Percentiles rank a stretch among this genome's conserved stretches.
Evolutionary conservation across 2,329 filamentous ascomycete genomes (phyloP).

Genomic region (Phialophora expanda): DNA sequence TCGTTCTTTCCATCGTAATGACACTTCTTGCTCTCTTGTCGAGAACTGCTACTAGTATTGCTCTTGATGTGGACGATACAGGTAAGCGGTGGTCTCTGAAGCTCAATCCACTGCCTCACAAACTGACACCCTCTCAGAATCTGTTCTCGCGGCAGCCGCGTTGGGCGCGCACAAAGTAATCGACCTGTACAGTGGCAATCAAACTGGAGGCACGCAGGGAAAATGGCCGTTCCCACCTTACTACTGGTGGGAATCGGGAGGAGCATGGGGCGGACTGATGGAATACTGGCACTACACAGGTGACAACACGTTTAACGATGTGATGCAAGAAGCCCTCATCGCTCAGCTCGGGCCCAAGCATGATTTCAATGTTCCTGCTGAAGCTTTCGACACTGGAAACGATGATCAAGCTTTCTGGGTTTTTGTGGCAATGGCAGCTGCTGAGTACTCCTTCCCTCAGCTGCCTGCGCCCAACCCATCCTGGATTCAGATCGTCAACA

Average conservation of each 20-base stretch:
- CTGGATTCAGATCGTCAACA: constrained; percentile 62
- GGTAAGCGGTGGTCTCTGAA: constrained; percentile 35
- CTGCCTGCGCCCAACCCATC: constrained; percentile 51
- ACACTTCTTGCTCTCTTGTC: constrained; percentile 18
- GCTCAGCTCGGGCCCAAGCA: constrained; percentile 64
- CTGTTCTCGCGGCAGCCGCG: constrained; percentile 52
- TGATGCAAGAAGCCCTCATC: constrained; percentile 63
- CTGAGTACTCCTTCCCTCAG: constrained; percentile 68
- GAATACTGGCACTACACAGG: constrained; percentile 72
- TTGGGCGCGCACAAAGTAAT: constrained; percentile 57
- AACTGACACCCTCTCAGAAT: constrained; percentile 42
- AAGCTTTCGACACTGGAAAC: constrained; percentile 55
- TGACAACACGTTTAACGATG: constrained; percentile 65
- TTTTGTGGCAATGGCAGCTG: constrained; percentile 69
- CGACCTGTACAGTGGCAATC: constrained; percentile 59
- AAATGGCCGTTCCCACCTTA: constrained; percentile 71
- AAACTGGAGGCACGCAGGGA: constrained; percentile 57
- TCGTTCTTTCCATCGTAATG: neutral
- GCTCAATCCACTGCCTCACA: neutral
- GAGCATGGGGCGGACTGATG: constrained; percentile 69
- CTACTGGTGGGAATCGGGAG: constrained; percentile 70
- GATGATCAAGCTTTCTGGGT: constrained; percentile 76
- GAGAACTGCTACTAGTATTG: constrained; percentile 34
- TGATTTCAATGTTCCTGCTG: constrained; percentile 63
- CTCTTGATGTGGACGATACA: constrained; percentile 41